A percentile compares a stretch with the other conserved stretches of the same genome.
phyloP scores from a whole-genome alignment of 371 early-diverging fungal species.

The Rhizopus microsporus region DNA sequence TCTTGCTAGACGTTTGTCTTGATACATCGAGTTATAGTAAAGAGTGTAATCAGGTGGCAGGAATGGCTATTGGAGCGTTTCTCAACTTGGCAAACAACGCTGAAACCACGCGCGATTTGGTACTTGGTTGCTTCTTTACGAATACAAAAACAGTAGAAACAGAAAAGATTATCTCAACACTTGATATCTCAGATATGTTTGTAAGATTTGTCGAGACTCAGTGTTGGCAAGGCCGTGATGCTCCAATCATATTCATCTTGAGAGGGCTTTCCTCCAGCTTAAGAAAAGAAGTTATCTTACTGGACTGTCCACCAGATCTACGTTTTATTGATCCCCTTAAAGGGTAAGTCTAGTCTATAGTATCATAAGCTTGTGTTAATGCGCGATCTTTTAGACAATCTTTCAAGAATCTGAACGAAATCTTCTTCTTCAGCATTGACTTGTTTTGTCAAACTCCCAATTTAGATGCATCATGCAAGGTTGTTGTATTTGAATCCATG shows the following conservation, averaged over 20 bases:
- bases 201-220: slow-evolving; percentile 11
- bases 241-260: slow-evolving; percentile 54
- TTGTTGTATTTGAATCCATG: slow-evolving; percentile 76
- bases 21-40: slow-evolving; percentile 36
- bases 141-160: slow-evolving; percentile 6
- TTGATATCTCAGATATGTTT: slow-evolving; percentile 20
- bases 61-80: slow-evolving; percentile 48
- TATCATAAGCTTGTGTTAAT: background rate
- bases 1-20: slow-evolving; percentile 32
- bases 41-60: slow-evolving; percentile 52
- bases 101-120: slow-evolving; percentile 32
- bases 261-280: slow-evolving; percentile 58
- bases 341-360: slow-evolving; percentile 31
- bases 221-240: slow-evolving; percentile 42
- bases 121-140: slow-evolving; percentile 42
- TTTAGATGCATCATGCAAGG: slow-evolving; percentile 66
- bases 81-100: slow-evolving; percentile 34
- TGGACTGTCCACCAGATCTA: slow-evolving; percentile 25
- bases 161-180: slow-evolving; percentile 6
- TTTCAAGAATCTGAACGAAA: slow-evolving; percentile 40
- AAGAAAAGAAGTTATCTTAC: slow-evolving; percentile 46
- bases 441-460: slow-evolving; percentile 53
- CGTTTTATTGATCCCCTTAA: slow-evolving; percentile 16
- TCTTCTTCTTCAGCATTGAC: slow-evolving; percentile 49
- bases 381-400: too few species aligned